A percentile compares a stretch with the other conserved stretches of the same genome.
Conservation (phyloP, 140 eudicot species). For the Ambrosia hybrid region DNA sequence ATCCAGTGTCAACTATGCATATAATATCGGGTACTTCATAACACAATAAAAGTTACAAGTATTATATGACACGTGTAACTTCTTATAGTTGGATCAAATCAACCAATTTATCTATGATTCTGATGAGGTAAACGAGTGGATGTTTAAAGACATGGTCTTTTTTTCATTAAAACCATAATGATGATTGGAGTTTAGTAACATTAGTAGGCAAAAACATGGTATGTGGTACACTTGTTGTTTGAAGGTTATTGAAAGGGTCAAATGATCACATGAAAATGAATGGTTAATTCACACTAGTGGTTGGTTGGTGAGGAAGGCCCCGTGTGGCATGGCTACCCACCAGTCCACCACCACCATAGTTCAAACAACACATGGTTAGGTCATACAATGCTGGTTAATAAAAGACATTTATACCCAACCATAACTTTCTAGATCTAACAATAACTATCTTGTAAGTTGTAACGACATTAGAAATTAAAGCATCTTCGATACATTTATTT, state of each 20-base stretch:
- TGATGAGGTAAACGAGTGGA: no score
- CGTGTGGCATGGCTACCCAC: slow-evolving; percentile 26
- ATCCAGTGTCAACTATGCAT: no score
- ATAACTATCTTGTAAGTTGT: background rate
- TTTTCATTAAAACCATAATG: background rate
- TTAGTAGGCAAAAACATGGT: slow-evolving; percentile 19
- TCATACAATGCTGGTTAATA: slow-evolving; percentile 10
- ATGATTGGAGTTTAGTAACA: background rate
- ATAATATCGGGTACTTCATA: no score
- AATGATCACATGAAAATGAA: slow-evolving; percentile 8
- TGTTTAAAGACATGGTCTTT: no score
- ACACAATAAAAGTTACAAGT: no score
- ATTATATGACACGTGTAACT: no score
- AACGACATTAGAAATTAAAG: no score
- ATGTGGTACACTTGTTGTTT: slow-evolving; percentile 16
- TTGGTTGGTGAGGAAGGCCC: slow-evolving; percentile 17
- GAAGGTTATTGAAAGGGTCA: slow-evolving; percentile 26
- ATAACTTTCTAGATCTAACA: slow-evolving; percentile 15
- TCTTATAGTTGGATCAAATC: background rate
- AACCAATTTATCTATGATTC: background rate
- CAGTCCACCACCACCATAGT: background rate
- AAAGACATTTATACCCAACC: slow-evolving; percentile 4
- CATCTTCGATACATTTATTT: no score
- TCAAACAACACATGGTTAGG: slow-evolving; percentile 29
- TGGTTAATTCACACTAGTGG: background rate